phyloP scores from a whole-genome alignment of 1,284 basidiomycete genomes.

The Marasmius tenuissimus region DNA sequence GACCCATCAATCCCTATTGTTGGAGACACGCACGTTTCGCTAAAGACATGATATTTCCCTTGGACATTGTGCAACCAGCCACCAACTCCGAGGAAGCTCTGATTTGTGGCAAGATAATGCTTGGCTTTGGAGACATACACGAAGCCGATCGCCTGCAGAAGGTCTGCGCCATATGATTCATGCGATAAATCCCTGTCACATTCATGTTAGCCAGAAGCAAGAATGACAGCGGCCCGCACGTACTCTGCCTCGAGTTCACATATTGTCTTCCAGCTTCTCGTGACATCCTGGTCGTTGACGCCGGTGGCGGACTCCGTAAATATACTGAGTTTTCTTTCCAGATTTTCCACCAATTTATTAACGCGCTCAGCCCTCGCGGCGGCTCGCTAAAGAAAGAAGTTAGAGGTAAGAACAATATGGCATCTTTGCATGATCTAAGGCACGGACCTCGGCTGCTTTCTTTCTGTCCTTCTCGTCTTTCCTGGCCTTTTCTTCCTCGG shows the following conservation, averaged over 20 bases:
- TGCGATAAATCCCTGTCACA: conserved; percentile 71
- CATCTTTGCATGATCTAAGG: neutral
- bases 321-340: conserved; percentile 87
- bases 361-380: conserved; percentile 79
- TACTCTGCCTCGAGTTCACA: conserved; percentile 83
- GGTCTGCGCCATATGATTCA: conserved; percentile 92
- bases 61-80: conserved; percentile 95
- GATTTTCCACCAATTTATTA: conserved; percentile 78
- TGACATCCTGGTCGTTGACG: conserved; percentile 70
- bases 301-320: conserved; percentile 89
- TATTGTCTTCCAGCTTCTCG: conserved; percentile 72
- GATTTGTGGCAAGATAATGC: conserved; percentile 78
- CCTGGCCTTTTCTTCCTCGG: conserved; percentile 81
- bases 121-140: conserved; percentile 86
- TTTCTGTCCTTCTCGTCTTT: conserved; percentile 78
- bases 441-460: conserved; percentile 64
- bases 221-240: conserved; percentile 27
- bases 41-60: conserved; percentile 91
- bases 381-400: conserved; percentile 60
- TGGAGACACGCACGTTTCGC: conserved; percentile 77
- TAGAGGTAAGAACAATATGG: conserved; percentile 4
- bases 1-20: conserved; percentile 2
- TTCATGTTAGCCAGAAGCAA: conserved; percentile 5
- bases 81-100: conserved; percentile 79
- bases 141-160: conserved; percentile 90